Evolutionary conservation across 805 yeast genomes (phyloP), one percentile per base, ranked within the genome.

Genomic region (Sugiyamaella boreocaroliniensis): DNA sequence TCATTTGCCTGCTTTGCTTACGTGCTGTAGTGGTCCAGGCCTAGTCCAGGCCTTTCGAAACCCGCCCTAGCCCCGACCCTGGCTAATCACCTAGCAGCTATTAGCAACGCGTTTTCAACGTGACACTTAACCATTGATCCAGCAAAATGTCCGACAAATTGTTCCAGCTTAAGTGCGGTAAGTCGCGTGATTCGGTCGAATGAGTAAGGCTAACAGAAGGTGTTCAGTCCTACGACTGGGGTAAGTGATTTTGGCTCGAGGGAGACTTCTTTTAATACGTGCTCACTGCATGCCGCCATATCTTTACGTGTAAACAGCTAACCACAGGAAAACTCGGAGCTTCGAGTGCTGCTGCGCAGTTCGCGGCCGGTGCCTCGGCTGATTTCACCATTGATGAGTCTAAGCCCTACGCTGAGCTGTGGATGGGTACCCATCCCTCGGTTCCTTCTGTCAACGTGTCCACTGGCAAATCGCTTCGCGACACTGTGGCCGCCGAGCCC

Each of bases 351-450:
- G 99, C 90, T 49, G 99, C 99, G 4, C 83, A 78, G 66, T 92
- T 82, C 67, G 95, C 96, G 44, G 76, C 83, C 40, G 74, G 76
- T 48, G 81, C 95, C 44, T 83, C 86, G 69, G 78, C 87, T 2
- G 44, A 61, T 11, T 74, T 87, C 50, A 65, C 64, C 16, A 78
- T 89, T 51, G 88, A 86, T 59, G 90, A 85, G 62, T 50, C 75
- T 40, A 80, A 82, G 64, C 98, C 99, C 10, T 93, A 93, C 66
- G 99, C 99, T 15, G 99, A 93, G 69, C 76, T 93, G 60, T 93
- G 99, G 99, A 93, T 93, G 99, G 99, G 99, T 41, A 89, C 98
- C 22, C 99, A 93, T 68, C 92, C 95, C 50, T 86, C 86, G 45
- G 89, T 86, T 11, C 97, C 98, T 29, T 85, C 96, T 16, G 71